Evolutionary conservation across 306 rosid genomes (phyloP).

Genomic region (Trichosanthes cucumerina): DNA sequence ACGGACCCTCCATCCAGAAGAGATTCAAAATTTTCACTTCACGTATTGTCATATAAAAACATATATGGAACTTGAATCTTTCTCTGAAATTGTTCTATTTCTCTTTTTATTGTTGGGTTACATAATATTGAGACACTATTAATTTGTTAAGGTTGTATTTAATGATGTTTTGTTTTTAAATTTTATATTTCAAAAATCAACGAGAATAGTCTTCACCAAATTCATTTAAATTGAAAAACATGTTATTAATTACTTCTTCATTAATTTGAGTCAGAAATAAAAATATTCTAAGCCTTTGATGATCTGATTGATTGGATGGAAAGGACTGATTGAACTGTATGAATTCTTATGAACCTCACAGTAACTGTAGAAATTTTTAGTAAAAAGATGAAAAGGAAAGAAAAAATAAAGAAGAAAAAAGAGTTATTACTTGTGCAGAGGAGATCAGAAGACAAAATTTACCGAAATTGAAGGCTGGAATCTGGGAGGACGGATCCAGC

Average conservation of each 20-base stretch:
- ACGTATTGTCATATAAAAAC: no score
- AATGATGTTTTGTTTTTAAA: no score
- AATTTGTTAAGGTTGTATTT: not conserved
- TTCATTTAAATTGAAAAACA: not conserved
- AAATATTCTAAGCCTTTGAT: not conserved
- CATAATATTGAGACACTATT: not conserved
- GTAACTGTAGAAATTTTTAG: not conserved
- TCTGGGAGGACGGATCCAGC: not conserved
- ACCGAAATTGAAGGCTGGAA: constrained; percentile 1
- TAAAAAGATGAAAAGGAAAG: no score
- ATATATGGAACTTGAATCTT: no score
- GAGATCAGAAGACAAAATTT: not conserved
- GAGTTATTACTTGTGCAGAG: not conserved
- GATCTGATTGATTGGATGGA: not conserved
- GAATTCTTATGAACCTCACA: not conserved
- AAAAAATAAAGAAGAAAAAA: not conserved
- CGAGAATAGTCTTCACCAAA: no score
- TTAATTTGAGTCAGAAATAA: not conserved
- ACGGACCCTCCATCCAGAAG: no score
- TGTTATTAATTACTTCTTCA: not conserved
- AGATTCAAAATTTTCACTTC: no score
- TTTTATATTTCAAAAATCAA: no score
- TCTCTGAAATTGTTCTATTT: not conserved
- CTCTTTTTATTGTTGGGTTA: no score
- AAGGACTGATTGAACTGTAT: not conserved